Evolutionary conservation across 768 basidiomycete genomes (phyloP).

Genomic region (Artomyces pyxidatus): DNA sequence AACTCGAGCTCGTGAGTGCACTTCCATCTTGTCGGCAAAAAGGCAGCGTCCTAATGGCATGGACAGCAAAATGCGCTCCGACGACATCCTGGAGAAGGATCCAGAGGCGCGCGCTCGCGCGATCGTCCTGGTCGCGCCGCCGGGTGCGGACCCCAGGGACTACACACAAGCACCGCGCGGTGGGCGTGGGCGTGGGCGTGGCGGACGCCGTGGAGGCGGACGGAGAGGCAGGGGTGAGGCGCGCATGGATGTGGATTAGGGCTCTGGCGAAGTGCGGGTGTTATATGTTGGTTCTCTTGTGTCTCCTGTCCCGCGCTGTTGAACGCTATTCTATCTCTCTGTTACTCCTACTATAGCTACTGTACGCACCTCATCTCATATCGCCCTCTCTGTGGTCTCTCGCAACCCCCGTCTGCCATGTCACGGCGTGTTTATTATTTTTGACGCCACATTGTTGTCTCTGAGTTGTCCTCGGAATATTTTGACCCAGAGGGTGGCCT

Average conservation of each 20-base stretch:
- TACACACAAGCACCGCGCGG: constrained; percentile 8
- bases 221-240: constrained; percentile 9
- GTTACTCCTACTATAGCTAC: too few relatives aligned
- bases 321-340: too few relatives aligned
- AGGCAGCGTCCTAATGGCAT: background rate
- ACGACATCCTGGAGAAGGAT: constrained; percentile 14
- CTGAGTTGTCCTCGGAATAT: too few relatives aligned
- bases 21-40: background rate
- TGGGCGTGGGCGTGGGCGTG: constrained; percentile 9
- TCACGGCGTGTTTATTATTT: too few relatives aligned
- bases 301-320: too few relatives aligned
- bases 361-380: too few relatives aligned
- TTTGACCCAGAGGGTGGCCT: too few relatives aligned
- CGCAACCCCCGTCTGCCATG: too few relatives aligned
- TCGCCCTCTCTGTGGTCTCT: too few relatives aligned
- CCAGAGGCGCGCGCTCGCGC: constrained; percentile 16
- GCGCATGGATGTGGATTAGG: constrained; percentile 14
- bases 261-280: too few relatives aligned
- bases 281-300: too few relatives aligned
- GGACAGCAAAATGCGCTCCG: constrained; percentile 16
- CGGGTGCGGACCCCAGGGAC: constrained; percentile 13
- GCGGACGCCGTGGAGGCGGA: constrained; percentile 8
- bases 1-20: constrained; percentile 13
- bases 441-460: too few relatives aligned
- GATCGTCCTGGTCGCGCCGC: constrained; percentile 14